Base-by-base conservation (phyloP, 2,329 filamentous ascomycete genomes). In the Penicillium sp. region DNA sequence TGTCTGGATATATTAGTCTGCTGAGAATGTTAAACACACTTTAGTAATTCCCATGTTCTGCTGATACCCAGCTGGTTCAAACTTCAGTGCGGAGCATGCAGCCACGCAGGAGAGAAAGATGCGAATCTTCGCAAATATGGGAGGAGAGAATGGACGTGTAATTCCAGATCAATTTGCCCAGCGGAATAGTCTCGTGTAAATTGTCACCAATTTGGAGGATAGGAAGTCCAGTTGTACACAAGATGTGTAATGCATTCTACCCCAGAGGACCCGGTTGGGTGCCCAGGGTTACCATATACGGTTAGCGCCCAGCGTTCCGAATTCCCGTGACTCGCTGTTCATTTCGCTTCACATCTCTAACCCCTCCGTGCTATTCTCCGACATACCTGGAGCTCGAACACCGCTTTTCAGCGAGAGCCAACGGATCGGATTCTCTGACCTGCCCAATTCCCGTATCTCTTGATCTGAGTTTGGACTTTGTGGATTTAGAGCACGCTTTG, bases 321-420 rank as follows among this genome's bases (percentile, higher is more conserved):
- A 66, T 59, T 64, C 65, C 65, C 65, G 65, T 66, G 64, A 67
- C 64, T 65, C 59, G 59, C 63, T 60, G 52, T 54, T 60, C 60
- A 42, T 61, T 66, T 66, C 63, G 60, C 64, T 66, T 67, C 64
- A 59, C 58, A 57, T 61, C 57, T 65, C 48, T 52, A 60, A 63
- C 64, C 63, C 64, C 64, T 66, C 65, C 63, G 60, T 60, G 54
- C 45, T 61, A 49, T 57, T 61, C 46, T 51, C 33, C 22, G 42
- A 42, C 50, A 51, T 51, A 49, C 37, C 56, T 39, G 42, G 43
- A 43, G 57, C 55, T 56, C 52, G 39, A 49, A 44, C 45, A 42
- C 37, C 33, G 50, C 44, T 51, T 42, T 43, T 22, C 16, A n/a
- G 22, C 37, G 33, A 26, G 60, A 54, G 55, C 52, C 50, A 49